These are phyloP conservation scores for Bertia moriformis DNA, from an alignment of 2,329 filamentous ascomycete genomes.

Conservation along the genomic window DNA sequence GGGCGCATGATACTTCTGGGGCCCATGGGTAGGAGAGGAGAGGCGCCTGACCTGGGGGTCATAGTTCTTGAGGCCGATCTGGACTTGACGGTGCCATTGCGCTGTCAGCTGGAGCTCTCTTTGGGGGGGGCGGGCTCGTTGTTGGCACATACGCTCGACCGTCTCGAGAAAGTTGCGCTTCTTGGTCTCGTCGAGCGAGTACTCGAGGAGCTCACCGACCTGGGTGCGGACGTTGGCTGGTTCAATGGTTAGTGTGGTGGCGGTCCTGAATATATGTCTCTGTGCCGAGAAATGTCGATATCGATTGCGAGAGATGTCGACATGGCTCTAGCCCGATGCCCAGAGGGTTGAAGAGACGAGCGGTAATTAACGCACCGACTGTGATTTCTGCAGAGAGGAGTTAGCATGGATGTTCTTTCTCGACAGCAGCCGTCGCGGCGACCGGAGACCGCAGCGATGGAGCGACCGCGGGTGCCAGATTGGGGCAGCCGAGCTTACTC, in stretches of 20 bases:
- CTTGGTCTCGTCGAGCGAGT: slow-evolving; percentile 61
- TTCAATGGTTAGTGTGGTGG: no score
- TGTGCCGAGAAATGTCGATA: slow-evolving; percentile 28
- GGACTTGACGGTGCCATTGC: slow-evolving; percentile 21
- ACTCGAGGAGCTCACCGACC: background rate
- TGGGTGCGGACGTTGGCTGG: background rate
- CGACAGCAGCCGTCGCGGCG: background rate
- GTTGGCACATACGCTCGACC: slow-evolving; percentile 53
- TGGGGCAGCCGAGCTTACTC: no score
- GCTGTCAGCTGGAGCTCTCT: slow-evolving; percentile 6
- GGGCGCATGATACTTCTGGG: no score
- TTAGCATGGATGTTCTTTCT: background rate
- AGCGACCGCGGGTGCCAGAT: no score
- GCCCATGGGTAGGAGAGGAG: no score
- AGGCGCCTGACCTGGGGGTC: no score
- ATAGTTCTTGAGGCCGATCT: slow-evolving; percentile 97
- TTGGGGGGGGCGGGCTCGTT: slow-evolving; percentile 11
- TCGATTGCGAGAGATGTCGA: slow-evolving; percentile 4
- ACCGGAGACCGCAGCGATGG: no score
- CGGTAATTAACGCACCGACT: slow-evolving; percentile 43
- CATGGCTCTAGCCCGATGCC: background rate
- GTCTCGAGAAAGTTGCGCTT: slow-evolving; percentile 97
- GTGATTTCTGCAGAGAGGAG: slow-evolving; percentile 47
- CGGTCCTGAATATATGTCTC: no score
- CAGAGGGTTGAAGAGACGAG: slow-evolving; percentile 2